Evolutionary conservation across 1,284 basidiomycete species (phyloP), one percentile per base, ranked within the genome.

Genomic region (Tylopilus sp.): DNA sequence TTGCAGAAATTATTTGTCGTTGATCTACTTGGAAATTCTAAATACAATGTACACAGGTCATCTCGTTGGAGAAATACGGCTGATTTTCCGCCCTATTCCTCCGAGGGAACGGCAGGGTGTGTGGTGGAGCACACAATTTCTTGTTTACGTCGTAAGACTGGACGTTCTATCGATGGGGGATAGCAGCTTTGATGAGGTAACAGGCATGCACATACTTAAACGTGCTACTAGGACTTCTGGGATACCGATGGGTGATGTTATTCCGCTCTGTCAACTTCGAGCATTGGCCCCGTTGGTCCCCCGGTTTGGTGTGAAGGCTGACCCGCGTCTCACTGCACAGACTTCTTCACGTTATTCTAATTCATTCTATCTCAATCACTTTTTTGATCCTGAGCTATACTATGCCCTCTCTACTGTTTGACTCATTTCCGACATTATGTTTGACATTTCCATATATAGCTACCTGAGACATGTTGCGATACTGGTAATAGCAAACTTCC

Each of bases 351-450:
- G 71, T 12, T 78, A 67, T 54, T 65, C 65, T 26, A 55, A 63
- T 3, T 69, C 73, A 36, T 75, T 76, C 62, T 76, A 65, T 26
- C 60, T 79, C 53, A 76, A 80, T 60, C 74, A 75, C 49, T 80
- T 77, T 61, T 78, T 77, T 55, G 64, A 36, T 36, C 79, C 78
- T 58, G 76, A 78, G 38, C 47, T 76, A 19, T 77, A 69, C 38
- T 72, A 60, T 57, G 62, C 62, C n/a, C n/a, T n/a, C n/a, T n/a
- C n/a, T n/a, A n/a, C n/a, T n/a, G n/a, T n/a, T n/a, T n/a, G n/a
- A n/a, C n/a, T n/a, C n/a, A n/a, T n/a, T n/a, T n/a, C n/a, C n/a
- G n/a, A n/a, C n/a, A n/a, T n/a, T n/a, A n/a, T n/a, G n/a, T n/a
- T n/a, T n/a, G n/a, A n/a, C n/a, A n/a, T n/a, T n/a, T n/a, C n/a